A percentile compares a stretch with the other conserved stretches of the same genome.
These are phyloP conservation scores for Fusarium sp. DNA, from an alignment of 2,329 filamentous ascomycete species.

Conservation along the genomic window DNA sequence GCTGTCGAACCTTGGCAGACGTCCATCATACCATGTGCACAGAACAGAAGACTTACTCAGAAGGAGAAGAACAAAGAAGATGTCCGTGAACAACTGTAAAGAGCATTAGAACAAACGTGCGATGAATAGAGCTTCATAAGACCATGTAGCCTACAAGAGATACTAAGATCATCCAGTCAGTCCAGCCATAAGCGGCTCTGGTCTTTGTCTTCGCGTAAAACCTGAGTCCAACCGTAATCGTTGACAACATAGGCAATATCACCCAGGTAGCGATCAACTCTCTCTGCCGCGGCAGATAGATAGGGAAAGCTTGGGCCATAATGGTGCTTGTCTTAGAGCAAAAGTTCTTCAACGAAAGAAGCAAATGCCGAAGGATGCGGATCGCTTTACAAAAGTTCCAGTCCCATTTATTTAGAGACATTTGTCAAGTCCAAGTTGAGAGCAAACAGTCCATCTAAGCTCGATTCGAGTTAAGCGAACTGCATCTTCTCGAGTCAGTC, in stretches of 20 bases:
- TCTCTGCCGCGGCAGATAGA: conserved; percentile 10
- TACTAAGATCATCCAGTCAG: conserved; percentile 18
- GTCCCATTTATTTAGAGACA: conserved; percentile 1
- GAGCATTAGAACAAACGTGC: neutral
- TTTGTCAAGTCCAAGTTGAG: neutral
- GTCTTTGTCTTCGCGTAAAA: conserved; percentile 24
- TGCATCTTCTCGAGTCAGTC: conserved; percentile 1
- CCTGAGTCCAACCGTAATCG: neutral
- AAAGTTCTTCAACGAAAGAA: conserved; percentile 3
- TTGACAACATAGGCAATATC: conserved; percentile 1
- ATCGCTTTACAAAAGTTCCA: conserved; percentile 24
- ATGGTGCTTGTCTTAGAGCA: neutral
- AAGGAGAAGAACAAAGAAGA: conserved; percentile 10
- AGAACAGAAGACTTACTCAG: neutral
- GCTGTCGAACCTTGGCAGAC: rapidly evolving
- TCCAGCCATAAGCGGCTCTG: conserved; percentile 13
- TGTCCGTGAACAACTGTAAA: conserved; percentile 2
- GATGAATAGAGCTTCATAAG: rapidly evolving
- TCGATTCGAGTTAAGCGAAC: neutral
- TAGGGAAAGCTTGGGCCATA: conserved; percentile 16
- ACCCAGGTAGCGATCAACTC: conserved; percentile 9
- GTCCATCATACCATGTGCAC: rapidly evolving
- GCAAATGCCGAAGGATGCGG: neutral
- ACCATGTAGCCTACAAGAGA: neutral
- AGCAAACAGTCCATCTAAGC: neutral